phyloP scores from a whole-genome alignment of 257 asterid species.

The Ilex aquifolium region DNA sequence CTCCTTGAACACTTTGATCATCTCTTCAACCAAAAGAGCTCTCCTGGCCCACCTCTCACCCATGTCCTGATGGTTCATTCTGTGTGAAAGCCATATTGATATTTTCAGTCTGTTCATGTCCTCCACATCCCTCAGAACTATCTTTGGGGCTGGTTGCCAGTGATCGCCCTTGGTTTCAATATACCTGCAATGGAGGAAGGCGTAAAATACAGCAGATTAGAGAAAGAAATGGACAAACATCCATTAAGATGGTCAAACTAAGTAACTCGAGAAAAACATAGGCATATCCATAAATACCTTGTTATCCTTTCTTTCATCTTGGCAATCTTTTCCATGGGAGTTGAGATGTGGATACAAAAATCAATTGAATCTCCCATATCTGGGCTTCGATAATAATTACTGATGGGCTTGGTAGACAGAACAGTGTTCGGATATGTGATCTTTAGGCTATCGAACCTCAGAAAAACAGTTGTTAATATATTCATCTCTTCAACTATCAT shows the following conservation, averaged over 20 bases:
- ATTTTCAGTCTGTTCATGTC: conserved; percentile 81
- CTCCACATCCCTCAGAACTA: conserved; percentile 82
- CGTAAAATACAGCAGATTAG: neutral
- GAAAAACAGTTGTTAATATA: conserved; percentile 67
- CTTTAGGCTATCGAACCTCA: conserved; percentile 72
- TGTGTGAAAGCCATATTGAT: conserved; percentile 72
- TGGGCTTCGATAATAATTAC: conserved; percentile 86
- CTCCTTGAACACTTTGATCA: conserved; percentile 63
- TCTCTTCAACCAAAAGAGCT: conserved; percentile 67
- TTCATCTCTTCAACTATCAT: conserved; percentile 98
- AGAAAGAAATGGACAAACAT: no score
- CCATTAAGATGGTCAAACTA: no score
- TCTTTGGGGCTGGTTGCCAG: conserved; percentile 67
- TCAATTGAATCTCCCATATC: conserved; percentile 88
- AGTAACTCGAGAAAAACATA: neutral
- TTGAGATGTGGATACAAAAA: conserved; percentile 66
- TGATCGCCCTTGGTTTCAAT: conserved; percentile 61
- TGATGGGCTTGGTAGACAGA: conserved; percentile 65
- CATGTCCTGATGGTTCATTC: conserved; percentile 84
- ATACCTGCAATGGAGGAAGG: conserved; percentile 37
- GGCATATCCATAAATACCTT: conserved; percentile 33
- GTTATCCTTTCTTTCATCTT: conserved; percentile 64
- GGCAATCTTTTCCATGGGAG: conserved; percentile 67
- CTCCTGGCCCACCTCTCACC: conserved; percentile 82
- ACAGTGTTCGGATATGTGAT: conserved; percentile 71